Base-by-base conservation (phyloP, 2,329 filamentous ascomycete species). In the Xylariaceae sp. region DNA sequence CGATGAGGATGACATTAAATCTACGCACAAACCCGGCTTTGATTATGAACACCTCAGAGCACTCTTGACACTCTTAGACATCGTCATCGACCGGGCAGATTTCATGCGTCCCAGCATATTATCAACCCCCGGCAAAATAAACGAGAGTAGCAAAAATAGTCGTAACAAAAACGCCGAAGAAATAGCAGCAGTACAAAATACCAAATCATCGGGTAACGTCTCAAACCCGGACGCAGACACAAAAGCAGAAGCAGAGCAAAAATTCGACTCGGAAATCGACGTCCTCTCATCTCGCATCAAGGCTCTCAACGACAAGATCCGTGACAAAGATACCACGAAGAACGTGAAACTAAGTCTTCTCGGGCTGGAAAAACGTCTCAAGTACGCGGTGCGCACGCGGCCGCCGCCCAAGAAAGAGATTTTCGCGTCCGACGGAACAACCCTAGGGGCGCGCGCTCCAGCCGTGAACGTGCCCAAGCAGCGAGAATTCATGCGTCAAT, bases 331-430 rank as follows among this genome's bases (percentile, higher is more conserved):
- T 40, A 79, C 95, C 14, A 83, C 90, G 26, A 89, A 90, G 26
- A 87, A 96, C 68, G 86, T 90, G 11, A 96, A 96, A 74, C 86
- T 87, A 51, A 81, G 82, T 9, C 79, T 96, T 34, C 89, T 96
- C 66, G 82, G 87, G 55, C 76, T 96, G n/a, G 82, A 87, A 56
- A 86, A 90, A 67, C 85, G 93, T 53, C 78, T 97, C 12, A 75
- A 86, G 43, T 87, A 89, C 69, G 82, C 85, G 2, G 87, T 94
- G 44, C 82, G 92, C 45, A 90, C 89, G 9, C 83, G 82, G 64
- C 80, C 78, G 41, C 81, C 77, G 46, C 78, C 78, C 9, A 85
- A 81, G 67, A 78, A 77, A 56, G 81, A 76, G 62, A 78, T 85
- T 4, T 85, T 82, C 62, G 79, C 80, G 37, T 12, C 37, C 16